Evolutionary conservation across 108 stramenopile genomes (phyloP).

Genomic region (Cyclostephanos tholiformis): DNA sequence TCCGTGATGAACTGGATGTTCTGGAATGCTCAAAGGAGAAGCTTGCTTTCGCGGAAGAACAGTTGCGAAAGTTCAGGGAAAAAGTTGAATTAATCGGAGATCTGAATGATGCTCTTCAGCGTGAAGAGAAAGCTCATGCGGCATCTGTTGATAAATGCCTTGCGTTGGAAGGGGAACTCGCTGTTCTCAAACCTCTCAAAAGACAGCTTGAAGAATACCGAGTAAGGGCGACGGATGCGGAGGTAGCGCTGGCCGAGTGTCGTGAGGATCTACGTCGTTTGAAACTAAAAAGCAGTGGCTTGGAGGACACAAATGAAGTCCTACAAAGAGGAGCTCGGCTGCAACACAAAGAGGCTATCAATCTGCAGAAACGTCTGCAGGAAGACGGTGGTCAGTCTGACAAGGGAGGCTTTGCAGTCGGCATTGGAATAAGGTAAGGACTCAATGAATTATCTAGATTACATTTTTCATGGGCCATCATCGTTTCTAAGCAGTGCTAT

Average conservation of each 20-base stretch:
- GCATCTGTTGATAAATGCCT: slow-evolving; percentile 74
- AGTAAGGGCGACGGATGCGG: slow-evolving; percentile 67
- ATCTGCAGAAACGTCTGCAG: slow-evolving; percentile 54
- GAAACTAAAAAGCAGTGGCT: slow-evolving; percentile 46
- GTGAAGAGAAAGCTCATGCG: slow-evolving; percentile 80
- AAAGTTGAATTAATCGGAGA: slow-evolving; percentile 67
- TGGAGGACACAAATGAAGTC: slow-evolving; percentile 49
- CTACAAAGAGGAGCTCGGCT: slow-evolving; percentile 44
- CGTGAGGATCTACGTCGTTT: slow-evolving; percentile 55
- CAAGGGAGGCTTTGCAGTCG: slow-evolving; percentile 46
- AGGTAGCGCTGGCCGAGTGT: slow-evolving; percentile 72
- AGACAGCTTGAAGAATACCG: slow-evolving; percentile 84
- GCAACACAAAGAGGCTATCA: slow-evolving; percentile 67
- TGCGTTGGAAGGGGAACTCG: slow-evolving; percentile 72
- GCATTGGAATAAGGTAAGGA: slow-evolving; percentile 71
- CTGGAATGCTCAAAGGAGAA: slow-evolving; percentile 60
- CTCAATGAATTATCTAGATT: neutral
- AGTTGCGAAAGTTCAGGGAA: slow-evolving; percentile 67
- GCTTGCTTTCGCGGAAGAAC: slow-evolving; percentile 61
- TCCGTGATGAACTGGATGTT: slow-evolving; percentile 81
- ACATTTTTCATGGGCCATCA: neutral
- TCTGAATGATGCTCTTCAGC: slow-evolving; percentile 66
- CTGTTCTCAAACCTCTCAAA: slow-evolving; percentile 62
- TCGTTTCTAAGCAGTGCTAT: neutral
- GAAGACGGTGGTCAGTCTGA: slow-evolving; percentile 44